Evolutionary conservation across 371 early-diverging fungal genomes (phyloP).

Genomic region (Syncephalastrum sp.): DNA sequence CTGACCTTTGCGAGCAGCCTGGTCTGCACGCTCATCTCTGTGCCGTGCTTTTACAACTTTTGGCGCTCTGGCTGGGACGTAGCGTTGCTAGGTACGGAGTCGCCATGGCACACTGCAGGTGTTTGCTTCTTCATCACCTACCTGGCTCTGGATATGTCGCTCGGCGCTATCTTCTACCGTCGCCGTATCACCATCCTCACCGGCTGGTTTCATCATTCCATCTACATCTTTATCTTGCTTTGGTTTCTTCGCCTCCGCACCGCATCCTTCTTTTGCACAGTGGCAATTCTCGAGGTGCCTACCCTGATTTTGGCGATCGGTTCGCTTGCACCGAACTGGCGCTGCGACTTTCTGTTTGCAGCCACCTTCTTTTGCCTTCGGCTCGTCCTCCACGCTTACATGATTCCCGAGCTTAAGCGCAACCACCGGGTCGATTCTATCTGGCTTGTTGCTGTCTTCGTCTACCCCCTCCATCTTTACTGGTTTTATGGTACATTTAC

Average conservation of each 20-base stretch:
- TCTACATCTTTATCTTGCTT: constrained; percentile 29
- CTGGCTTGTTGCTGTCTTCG: constrained; percentile 10
- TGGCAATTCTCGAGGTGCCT: constrained; percentile 41
- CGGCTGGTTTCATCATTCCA: constrained; percentile 58
- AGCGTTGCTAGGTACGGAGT: constrained; percentile 14
- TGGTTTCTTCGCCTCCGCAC: constrained; percentile 28
- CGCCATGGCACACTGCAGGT: constrained; percentile 16
- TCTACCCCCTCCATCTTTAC: constrained; percentile 45
- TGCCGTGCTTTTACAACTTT: constrained; percentile 21
- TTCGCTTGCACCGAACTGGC: constrained; percentile 24
- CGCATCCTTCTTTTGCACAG: constrained; percentile 30
- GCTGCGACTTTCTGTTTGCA: constrained; percentile 47
- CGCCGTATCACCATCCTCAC: constrained; percentile 48
- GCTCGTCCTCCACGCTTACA: constrained; percentile 41
- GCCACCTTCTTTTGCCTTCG: constrained; percentile 33
- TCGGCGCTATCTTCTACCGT: constrained; percentile 48
- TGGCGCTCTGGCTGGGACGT: constrained; percentile 24
- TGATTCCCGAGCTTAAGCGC: constrained; percentile 16
- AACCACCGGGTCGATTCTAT: constrained; percentile 13
- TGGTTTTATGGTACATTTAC: constrained; percentile 46
- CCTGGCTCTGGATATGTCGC: constrained; percentile 39
- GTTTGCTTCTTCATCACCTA: constrained; percentile 44
- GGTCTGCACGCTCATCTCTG: constrained; percentile 23
- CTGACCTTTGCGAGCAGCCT: constrained; percentile 30
- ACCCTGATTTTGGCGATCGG: constrained; percentile 42